A percentile compares a stretch with the other conserved stretches of the same genome.
These are phyloP conservation scores for Ceratocystis destructans DNA, from an alignment of 2,329 filamentous ascomycete genomes.

Conservation along the genomic window DNA sequence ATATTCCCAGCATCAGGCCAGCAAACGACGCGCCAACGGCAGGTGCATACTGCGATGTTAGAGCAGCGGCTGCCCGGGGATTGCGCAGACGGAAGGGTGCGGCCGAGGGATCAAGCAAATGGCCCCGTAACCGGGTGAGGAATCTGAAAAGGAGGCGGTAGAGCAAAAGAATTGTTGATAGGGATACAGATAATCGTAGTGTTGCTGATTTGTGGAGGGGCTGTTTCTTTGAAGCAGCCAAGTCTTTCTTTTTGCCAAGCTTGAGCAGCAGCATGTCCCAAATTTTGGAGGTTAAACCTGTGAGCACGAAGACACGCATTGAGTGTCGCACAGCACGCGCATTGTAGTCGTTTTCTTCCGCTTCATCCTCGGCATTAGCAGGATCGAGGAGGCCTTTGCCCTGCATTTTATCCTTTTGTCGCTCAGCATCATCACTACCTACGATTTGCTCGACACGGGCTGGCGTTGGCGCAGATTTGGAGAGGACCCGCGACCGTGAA, in stretches of 20 bases:
- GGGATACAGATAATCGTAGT: conserved; percentile 63
- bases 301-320: conserved; percentile 28
- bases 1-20: conserved; percentile 68
- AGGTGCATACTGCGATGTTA: conserved; percentile 75
- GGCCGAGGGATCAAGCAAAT: conserved; percentile 67
- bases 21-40: conserved; percentile 83
- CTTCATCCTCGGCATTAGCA: conserved; percentile 25
- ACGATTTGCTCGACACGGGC: conserved; percentile 36
- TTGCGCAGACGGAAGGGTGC: conserved; percentile 72
- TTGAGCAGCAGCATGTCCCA: conserved; percentile 41
- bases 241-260: conserved; percentile 33
- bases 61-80: conserved; percentile 54
- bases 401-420: conserved; percentile 8
- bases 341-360: conserved; percentile 48
- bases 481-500: conserved; percentile 50
- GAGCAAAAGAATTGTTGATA: conserved; percentile 74
- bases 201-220: conserved; percentile 52
- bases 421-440: conserved; percentile 4
- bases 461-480: conserved; percentile 41
- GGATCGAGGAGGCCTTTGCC: conserved; percentile 23
- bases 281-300: conserved; percentile 48
- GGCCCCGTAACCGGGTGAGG: conserved; percentile 63
- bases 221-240: conserved; percentile 31
- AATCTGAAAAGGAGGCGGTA: conserved; percentile 86
- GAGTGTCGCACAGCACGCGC: conserved; percentile 51